Evolutionary conservation across 257 asterid species (phyloP).

Genomic region (Coffea canephora): DNA sequence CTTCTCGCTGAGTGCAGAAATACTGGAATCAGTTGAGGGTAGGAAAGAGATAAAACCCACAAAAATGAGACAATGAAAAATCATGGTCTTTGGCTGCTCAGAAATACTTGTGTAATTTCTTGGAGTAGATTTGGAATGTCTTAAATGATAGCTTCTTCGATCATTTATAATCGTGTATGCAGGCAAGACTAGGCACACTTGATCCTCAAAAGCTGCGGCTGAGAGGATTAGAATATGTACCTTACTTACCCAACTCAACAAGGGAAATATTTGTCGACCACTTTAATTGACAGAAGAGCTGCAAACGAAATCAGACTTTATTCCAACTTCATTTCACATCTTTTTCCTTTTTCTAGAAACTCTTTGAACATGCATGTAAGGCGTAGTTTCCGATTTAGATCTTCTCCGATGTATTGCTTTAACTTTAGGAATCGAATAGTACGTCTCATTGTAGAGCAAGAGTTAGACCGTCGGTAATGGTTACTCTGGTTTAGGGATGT

Average conservation of each 20-base stretch:
- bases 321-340: conserved; percentile 28
- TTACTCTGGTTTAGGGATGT: too few relatives aligned
- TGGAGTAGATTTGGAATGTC: not conserved
- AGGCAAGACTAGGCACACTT: not conserved
- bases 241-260: conserved; percentile 40
- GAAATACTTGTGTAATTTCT: not conserved
- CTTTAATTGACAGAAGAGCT: not conserved
- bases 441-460: too few relatives aligned
- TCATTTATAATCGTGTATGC: not conserved
- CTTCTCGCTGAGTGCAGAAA: conserved; percentile 2
- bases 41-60: conserved; percentile 21
- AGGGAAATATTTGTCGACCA: conserved; percentile 17
- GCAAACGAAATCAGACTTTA: conserved; percentile 25
- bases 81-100: conserved; percentile 11
- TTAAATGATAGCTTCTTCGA: not conserved
- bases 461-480: too few relatives aligned
- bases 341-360: not conserved
- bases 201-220: not conserved
- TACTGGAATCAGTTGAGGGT: conserved; percentile 12
- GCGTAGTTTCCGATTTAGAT: not conserved
- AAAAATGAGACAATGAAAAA: conserved; percentile 14
- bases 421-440: too few relatives aligned
- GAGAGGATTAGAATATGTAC: conserved; percentile 28
- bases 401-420: too few relatives aligned
- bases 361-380: not conserved